These are phyloP conservation scores for Chytriomyces hyalinus DNA, from an alignment of 192 early-diverging fungal species.

Conservation along the genomic window DNA sequence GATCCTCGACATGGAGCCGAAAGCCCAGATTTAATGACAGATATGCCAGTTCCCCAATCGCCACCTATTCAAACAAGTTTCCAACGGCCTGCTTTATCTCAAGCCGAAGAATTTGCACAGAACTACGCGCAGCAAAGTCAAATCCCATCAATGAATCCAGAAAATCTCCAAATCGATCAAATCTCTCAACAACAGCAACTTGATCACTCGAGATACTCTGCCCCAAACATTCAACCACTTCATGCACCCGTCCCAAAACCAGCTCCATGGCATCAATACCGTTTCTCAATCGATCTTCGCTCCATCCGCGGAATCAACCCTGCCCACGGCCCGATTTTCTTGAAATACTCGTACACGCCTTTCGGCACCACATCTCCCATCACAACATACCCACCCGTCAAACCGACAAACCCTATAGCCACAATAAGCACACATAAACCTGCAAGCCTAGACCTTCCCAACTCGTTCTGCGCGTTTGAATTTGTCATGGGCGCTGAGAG, in stretches of 20 bases:
- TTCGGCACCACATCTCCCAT: slow-evolving; percentile 55
- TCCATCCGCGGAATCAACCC: slow-evolving; percentile 40
- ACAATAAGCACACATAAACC: background rate
- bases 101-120: background rate
- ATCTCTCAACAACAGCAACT: background rate
- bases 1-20: background rate
- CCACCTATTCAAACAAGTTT: background rate
- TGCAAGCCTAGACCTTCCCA: slow-evolving; percentile 43
- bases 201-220: background rate
- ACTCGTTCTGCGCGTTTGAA: slow-evolving; percentile 59
- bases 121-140: background rate
- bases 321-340: slow-evolving; percentile 31
- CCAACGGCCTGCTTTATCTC: background rate
- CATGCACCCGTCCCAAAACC: background rate
- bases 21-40: background rate
- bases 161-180: background rate
- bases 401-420: background rate
- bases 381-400: slow-evolving; percentile 49
- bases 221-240: background rate
- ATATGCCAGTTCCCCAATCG: background rate
- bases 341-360: slow-evolving; percentile 54
- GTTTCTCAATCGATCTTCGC: slow-evolving; percentile 60
- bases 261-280: slow-evolving; percentile 57
- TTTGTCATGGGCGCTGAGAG: slow-evolving; percentile 56
- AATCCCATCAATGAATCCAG: background rate